phyloP scores from a whole-genome alignment of 2,329 filamentous ascomycete species.

The Stemphylium beticola region DNA sequence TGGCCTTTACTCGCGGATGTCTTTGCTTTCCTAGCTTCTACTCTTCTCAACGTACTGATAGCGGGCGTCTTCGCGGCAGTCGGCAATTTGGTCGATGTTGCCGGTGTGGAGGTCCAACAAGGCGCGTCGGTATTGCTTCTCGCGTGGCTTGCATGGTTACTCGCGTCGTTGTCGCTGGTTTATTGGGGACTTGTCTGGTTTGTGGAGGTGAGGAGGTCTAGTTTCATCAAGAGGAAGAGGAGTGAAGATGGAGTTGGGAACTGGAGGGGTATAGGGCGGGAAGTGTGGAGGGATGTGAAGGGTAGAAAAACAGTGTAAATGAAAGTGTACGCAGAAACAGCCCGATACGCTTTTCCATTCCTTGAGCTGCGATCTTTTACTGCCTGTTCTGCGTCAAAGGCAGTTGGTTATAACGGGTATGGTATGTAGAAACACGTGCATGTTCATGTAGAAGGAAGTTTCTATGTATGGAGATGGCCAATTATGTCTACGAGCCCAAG shows the following conservation, averaged over 20 bases:
- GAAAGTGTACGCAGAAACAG: not conserved
- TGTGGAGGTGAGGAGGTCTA: conserved; percentile 29
- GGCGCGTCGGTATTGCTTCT: conserved; percentile 24
- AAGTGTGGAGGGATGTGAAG: conserved; percentile 26
- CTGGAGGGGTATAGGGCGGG: conserved; percentile 25
- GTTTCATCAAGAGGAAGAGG: conserved; percentile 22
- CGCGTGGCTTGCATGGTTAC: conserved; percentile 27
- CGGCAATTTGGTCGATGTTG: conserved; percentile 11
- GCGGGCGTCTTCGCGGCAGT: conserved; percentile 8
- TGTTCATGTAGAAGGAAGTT: too few species aligned
- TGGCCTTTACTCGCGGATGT: conserved; percentile 17
- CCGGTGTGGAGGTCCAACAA: conserved; percentile 13
- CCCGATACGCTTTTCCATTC: too few species aligned
- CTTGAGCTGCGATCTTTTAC: too few species aligned
- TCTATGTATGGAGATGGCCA: too few species aligned
- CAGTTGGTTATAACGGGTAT: too few species aligned
- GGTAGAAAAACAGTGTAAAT: conserved; percentile 6
- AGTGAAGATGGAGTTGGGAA: conserved; percentile 28
- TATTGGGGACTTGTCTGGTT: conserved; percentile 38
- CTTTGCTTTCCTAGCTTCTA: conserved; percentile 21
- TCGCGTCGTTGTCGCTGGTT: conserved; percentile 7
- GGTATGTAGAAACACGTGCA: too few species aligned
- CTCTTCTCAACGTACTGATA: conserved; percentile 18
- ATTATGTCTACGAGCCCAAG: too few species aligned
- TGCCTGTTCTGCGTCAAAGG: too few species aligned